Base-by-base conservation (phyloP, 1,284 basidiomycete genomes). In the Agroathelia rolfsii region DNA sequence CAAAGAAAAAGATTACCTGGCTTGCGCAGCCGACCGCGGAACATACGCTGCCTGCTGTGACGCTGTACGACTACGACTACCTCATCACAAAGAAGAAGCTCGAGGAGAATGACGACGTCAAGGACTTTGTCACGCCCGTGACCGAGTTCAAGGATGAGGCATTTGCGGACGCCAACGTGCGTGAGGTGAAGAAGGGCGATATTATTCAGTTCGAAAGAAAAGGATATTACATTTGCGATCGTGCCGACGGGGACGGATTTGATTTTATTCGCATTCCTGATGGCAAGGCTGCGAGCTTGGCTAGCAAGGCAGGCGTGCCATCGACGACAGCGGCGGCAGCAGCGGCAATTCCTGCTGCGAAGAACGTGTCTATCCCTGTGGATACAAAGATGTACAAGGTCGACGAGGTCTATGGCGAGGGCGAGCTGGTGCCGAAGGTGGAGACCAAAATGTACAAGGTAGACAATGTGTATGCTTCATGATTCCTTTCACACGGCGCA, bases 51-150 rank as follows among this genome's bases (percentile, higher is more conserved):
- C 61, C 78, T 30, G 67, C 76, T 24, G 74, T 87, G 41, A 74
- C 70, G 9, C 73, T 96, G 31, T 72, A 92, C 48, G 92, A 96
- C 59, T 88, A 94, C 59, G 95, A 99, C 66, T 99, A 97, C 62
- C 67, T 99, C 37, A 97, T 98, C 65, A 96, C 89, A 29, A 99
- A 98, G 72, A 97, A 96, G 72, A 96, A 95, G 61, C 75, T 99
- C 28, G 95, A 98, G 63, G 94, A 98, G 58, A 76, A 80, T 35
- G 95, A 99, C 62, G 69, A 86, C 36, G 69, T 97, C 39, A 73
- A 76, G 40, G 81, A 93, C 56, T 86, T 89, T 52, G 76, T 94
- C 43, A 92, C 90, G 19, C 82, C 89, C 20, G 74, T 85, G 34
- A 88, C 86, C 32, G 90, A 95, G 60, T 98, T 95, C 69, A 71